Percentiles rank a stretch among this genome's conserved stretches.
phyloP scores from a whole-genome alignment of 805 yeast genomes.

The Kuraishia piskuri region DNA sequence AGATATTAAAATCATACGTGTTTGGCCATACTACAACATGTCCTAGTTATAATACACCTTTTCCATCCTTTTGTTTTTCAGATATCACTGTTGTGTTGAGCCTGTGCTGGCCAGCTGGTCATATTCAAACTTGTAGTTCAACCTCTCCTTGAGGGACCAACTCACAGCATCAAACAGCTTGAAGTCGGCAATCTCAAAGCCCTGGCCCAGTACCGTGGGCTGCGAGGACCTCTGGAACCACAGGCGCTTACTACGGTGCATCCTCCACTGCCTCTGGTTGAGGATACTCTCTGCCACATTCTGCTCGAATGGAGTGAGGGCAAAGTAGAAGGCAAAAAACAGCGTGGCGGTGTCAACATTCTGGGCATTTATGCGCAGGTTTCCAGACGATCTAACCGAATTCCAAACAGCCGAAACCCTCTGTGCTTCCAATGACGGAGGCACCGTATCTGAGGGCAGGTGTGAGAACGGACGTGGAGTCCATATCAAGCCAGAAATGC shows the following conservation, averaged over 20 bases:
- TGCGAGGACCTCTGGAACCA: conserved; percentile 33
- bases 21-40: not conserved
- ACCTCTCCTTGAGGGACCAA: conserved; percentile 34
- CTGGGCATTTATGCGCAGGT: conserved; percentile 17
- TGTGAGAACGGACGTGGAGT: conserved; percentile 19
- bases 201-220: conserved; percentile 28
- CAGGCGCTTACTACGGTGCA: conserved; percentile 19
- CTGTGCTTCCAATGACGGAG: conserved; percentile 24
- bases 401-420: conserved; percentile 24
- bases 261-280: conserved; percentile 29
- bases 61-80: not conserved
- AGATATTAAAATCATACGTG: not conserved
- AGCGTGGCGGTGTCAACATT: conserved; percentile 25
- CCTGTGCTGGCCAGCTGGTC: conserved; percentile 9
- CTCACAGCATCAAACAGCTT: conserved; percentile 33
- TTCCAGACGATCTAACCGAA: conserved; percentile 13
- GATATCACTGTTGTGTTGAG: not conserved
- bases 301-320: conserved; percentile 32
- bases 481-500: conserved; percentile 15
- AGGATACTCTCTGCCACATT: conserved; percentile 25
- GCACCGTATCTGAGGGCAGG: conserved; percentile 16
- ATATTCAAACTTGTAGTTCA: conserved; percentile 30
- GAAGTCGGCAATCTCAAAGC: conserved; percentile 32
- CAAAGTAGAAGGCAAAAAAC: conserved; percentile 35
- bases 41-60: not conserved